phyloP scores from a whole-genome alignment of 306 rosid genomes.

The Dryas alaskensis region DNA sequence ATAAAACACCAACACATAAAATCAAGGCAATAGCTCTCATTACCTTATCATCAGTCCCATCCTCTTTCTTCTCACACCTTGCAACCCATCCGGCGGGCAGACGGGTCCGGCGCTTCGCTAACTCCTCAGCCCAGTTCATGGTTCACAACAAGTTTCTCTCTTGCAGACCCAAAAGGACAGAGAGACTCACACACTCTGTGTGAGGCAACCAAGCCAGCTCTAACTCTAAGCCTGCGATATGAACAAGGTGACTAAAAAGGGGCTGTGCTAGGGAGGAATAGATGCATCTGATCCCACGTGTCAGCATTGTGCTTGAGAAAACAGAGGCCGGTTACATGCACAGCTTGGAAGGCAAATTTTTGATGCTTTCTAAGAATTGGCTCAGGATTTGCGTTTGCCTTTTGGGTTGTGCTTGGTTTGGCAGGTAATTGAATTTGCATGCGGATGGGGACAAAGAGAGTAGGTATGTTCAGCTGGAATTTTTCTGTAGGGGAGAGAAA shows the following conservation, averaged over 20 bases:
- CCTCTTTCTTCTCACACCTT: neutral
- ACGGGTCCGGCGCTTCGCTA: neutral
- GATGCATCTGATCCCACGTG: neutral
- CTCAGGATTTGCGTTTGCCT: neutral
- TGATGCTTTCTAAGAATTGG: neutral
- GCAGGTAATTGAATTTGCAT: neutral
- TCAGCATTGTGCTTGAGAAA: neutral
- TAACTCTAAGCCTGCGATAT: neutral
- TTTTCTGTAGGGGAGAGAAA: too few relatives aligned
- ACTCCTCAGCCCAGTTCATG: neutral
- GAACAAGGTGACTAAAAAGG: neutral
- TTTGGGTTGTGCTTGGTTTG: neutral
- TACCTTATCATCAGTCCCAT: neutral
- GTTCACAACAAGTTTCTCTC: neutral
- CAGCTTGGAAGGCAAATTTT: neutral
- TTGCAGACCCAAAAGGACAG: neutral
- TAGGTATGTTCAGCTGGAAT: neutral
- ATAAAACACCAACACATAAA: neutral
- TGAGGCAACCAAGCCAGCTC: neutral
- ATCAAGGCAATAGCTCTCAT: neutral
- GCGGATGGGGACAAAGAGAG: neutral
- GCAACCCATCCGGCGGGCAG: neutral
- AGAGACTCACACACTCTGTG: neutral
- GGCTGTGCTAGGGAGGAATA: neutral
- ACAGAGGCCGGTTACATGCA: too few relatives aligned